Conservation (phyloP, 2,329 filamentous ascomycete species). For the Penicillium brevicompactum region DNA sequence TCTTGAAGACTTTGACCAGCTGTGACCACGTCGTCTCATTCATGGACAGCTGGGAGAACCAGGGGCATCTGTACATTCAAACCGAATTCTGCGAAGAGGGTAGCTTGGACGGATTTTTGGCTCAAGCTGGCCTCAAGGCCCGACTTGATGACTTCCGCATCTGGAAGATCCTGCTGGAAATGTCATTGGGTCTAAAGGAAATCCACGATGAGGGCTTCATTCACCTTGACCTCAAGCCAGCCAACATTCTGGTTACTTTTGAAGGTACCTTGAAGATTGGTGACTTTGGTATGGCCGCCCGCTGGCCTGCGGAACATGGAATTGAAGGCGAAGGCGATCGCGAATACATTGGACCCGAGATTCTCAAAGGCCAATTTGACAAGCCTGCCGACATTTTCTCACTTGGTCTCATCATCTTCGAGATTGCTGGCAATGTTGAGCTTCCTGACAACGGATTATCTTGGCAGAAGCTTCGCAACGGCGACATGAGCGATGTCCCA, state of each 20-base stretch:
- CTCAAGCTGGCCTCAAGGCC: constrained; percentile 78
- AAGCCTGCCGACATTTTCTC: constrained; percentile 94
- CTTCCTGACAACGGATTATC: constrained; percentile 89
- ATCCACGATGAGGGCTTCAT: constrained; percentile 87
- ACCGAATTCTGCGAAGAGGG: constrained; percentile 97
- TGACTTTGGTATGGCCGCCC: constrained; percentile 72
- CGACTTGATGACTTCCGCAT: constrained; percentile 95
- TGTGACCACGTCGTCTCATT: constrained; percentile 85
- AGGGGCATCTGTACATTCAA: constrained; percentile 88
- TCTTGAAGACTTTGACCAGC: constrained; percentile 74
- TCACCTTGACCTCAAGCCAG: constrained; percentile 67
- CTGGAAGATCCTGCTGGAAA: constrained; percentile 94
- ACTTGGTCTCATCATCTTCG: constrained; percentile 88
- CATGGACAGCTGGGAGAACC: constrained; percentile 83
- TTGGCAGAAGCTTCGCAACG: constrained; percentile 87
- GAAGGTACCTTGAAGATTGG: constrained; percentile 68
- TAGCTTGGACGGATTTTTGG: constrained; percentile 81
- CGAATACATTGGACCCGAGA: constrained; percentile 93
- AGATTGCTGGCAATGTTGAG: constrained; percentile 90
- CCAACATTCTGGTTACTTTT: constrained; percentile 67
- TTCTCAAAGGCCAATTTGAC: constrained; percentile 81
- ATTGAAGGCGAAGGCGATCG: constrained; percentile 93
- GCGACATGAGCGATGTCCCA: constrained; percentile 85
- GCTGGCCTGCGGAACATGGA: constrained; percentile 72
- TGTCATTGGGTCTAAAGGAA: constrained; percentile 79